Base-by-base conservation (phyloP, 2,329 filamentous ascomycete genomes). In the Ophiostoma populinum region DNA sequence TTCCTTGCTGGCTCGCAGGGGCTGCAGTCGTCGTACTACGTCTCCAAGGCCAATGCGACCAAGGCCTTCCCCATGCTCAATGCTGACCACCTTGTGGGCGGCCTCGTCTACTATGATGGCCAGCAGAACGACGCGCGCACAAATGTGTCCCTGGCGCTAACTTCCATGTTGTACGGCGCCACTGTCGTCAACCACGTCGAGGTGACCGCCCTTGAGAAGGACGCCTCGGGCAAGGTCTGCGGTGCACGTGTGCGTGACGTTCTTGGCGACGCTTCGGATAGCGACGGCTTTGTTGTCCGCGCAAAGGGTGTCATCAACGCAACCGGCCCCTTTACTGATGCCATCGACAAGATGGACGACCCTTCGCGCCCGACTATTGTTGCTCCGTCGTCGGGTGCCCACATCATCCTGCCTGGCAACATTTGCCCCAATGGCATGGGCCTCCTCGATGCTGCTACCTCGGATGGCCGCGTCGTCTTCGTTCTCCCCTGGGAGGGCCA, bases 61-160 rank as follows among this genome's bases (percentile, higher is more conserved):
- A 75, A 82, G 48, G 70, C 74, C 7, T 86, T 86, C 49, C 80
- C 80, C 16, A 78, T 85, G 68, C 58, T 90, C 55, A 75, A 70
- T 48, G 71, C 80, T 35, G 72, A 72, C 42, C 15, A 27, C 24
- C 59, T 87, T 12, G 67, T 83, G 35, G 80, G 81, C 44, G 80
- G 80, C 22, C 59, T 87, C 48, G 80, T 87, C 24, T 90, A 90
- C 64, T 87, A 87, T 51, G 77, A 90, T 57, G 80, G 80, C 42
- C 80, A 80, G 38, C 81, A 87, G 61, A 87, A 90, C 51, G 80
- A 90, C 52, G 83, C 80, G 18, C 73, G 80, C 42, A 90, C 87
- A 80, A 87, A 87, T 52, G 75, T 86, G 30, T 82, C 79, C 8
- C 65, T 90, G 32, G 80, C 78, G 16, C 74, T 83, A 62, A 87